Evolutionary conservation across 768 basidiomycete genomes (phyloP), one percentile per base, ranked within the genome.

Genomic region (Mycena vulgaris): DNA sequence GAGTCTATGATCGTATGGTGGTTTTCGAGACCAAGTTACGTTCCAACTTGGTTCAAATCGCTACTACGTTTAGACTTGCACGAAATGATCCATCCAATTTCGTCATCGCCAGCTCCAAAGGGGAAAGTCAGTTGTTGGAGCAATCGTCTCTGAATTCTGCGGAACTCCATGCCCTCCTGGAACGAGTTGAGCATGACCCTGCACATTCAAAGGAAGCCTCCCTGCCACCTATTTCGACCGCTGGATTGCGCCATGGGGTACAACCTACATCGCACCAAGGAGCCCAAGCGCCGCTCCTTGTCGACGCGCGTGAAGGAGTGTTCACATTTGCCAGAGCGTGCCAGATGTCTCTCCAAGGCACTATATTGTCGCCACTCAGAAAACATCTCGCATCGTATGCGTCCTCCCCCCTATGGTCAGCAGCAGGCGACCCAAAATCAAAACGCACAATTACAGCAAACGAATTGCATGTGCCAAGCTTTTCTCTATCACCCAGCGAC

Each of bases 401-500:
- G 0, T 82, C 88, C 1, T 85, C 90, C 0, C 75, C 94, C 0
- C 78, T 89, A 25, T 98, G 96, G 95, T 82, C 86, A 30, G 80
- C 87, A 1, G 72, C 84, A 0, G 83, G 83, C 70, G 88, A 89
- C 74, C 82, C 89, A 25, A 89, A 84, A 72, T 78, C 82, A 8
- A 85, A 83, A 17, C 82, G 80, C 9, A 80, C 85, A 25, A 83
- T 84, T 25, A 85, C 83, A 17, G 77, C 85, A 28, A 80, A 84
- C 76, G 90, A 91, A 40, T 83, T 95, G 30, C 86, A 88, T 37
- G 89, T 99, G 8, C 98, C 98, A 2, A 94, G 89, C 8, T 99
- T 99, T 83, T 98, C 96, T 1, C 86, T 98, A 16, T 95, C 94
- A 13, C 97, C 96, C 1, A 97, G 92, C 63, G 94, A 95, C 62